Evolutionary conservation across 495 filamentous ascomycete genomes (phyloP).

Genomic region (Penicillium parvum): DNA sequence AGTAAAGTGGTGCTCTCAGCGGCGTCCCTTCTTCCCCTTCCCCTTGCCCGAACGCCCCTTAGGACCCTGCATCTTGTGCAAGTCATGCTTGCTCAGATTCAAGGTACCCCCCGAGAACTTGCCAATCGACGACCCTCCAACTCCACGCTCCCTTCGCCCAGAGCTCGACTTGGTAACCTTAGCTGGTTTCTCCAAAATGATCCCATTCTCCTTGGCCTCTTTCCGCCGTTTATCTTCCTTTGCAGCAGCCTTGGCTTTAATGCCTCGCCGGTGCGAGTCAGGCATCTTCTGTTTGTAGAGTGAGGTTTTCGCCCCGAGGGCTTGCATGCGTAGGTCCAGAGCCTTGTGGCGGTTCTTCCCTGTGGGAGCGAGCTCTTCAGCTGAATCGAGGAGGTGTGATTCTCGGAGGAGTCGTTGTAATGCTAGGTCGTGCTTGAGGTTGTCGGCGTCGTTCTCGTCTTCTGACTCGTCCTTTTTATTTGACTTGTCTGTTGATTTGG

Average conservation of each 20-base stretch:
- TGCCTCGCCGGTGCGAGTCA: conserved; percentile 72
- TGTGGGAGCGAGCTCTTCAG: conserved; percentile 55
- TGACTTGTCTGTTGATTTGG: conserved; percentile 27
- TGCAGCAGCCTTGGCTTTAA: conserved; percentile 55
- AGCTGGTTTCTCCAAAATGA: conserved; percentile 72
- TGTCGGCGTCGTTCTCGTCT: conserved; percentile 50
- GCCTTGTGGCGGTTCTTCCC: conserved; percentile 70
- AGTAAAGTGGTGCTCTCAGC: background rate
- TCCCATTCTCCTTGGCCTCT: conserved; percentile 85
- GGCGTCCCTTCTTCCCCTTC: conserved; percentile 6
- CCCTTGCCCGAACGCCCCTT: conserved; percentile 35
- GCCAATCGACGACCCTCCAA: conserved; percentile 73
- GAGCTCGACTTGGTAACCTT: conserved; percentile 38
- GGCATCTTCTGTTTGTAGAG: conserved; percentile 78
- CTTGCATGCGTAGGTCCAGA: conserved; percentile 73
- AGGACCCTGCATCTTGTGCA: conserved; percentile 53
- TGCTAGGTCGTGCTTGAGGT: conserved; percentile 87
- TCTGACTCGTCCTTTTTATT: conserved; percentile 45
- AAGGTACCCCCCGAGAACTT: conserved; percentile 75
- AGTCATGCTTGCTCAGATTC: conserved; percentile 72
- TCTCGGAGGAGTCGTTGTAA: conserved; percentile 85
- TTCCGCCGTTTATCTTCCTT: conserved; percentile 66
- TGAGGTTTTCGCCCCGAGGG: conserved; percentile 72
- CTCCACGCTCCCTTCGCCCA: conserved; percentile 56
- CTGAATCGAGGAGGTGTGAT: conserved; percentile 80